A percentile compares a stretch with the other conserved stretches of the same genome.
These are phyloP conservation scores for Arthrocladium fulminans DNA, from an alignment of 2,329 filamentous ascomycete genomes.

Conservation along the genomic window DNA sequence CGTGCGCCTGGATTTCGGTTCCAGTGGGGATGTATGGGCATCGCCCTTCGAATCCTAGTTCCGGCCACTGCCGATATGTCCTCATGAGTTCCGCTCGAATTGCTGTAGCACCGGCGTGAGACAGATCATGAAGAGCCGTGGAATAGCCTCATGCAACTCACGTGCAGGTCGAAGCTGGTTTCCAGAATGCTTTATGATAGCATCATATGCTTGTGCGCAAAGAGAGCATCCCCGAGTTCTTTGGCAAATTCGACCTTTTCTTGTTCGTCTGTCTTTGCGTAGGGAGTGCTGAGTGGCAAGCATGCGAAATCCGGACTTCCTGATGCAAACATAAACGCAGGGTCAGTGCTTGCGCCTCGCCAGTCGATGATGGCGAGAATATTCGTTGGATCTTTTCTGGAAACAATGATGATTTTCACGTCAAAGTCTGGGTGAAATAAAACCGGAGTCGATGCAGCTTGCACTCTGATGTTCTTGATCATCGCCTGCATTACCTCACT, in stretches of 20 bases:
- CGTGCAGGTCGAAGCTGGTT: neutral
- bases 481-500: neutral
- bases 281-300: neutral
- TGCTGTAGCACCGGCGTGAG: constrained; percentile 1
- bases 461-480: neutral
- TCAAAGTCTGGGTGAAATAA: constrained; percentile 36
- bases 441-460: constrained; percentile 25
- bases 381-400: neutral
- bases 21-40: neutral
- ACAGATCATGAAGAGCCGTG: neutral
- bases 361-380: neutral
- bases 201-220: constrained; percentile 1
- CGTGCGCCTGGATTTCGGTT: neutral
- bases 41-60: neutral
- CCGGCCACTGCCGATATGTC: neutral
- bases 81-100: neutral
- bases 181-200: neutral
- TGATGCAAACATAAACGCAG: constrained; percentile 1
- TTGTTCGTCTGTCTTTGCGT: neutral
- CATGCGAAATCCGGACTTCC: neutral
- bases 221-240: neutral
- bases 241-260: neutral
- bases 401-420: constrained; percentile 37
- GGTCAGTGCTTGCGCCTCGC: neutral
- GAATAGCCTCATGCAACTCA: neutral